Base-by-base conservation (phyloP, 164 flowering plant species). In the Dillenia turbinata region DNA sequence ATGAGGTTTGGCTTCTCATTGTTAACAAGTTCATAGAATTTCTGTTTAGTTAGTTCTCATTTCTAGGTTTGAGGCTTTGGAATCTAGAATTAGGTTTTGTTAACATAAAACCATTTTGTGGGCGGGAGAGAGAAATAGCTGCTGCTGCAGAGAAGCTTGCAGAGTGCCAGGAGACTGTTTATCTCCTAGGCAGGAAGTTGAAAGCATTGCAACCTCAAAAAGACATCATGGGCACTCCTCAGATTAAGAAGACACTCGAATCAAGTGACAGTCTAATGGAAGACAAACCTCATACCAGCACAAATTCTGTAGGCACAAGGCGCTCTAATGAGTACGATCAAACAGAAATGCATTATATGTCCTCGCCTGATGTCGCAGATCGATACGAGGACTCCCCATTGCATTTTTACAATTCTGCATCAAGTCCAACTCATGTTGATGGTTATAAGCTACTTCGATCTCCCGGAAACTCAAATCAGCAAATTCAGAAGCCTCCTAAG, bases 391-490 rank as follows among this genome's bases (percentile, higher is more conserved):
- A 61, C 9, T 60, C 66, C 19, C 58, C 74, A 17, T 12, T n/a
- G 22, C 49, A 61, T 51, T 12, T 49, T 2, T 46, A 15, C 57
- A 54, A 22, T 16, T 54, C 53, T 26, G 44, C 48, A 44, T 50
- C 40, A 11, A 61, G 68, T 56, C 74, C 70, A 14, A 44, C 69
- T 2, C 63, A 66, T 19, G 57, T 56, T 33, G 70, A 66, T 56
- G 54, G 56, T 66, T 61, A 57, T 54, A 43, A 12, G 49, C 15
- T 33, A 15, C 46, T 43, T 45, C 61, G 51, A 46, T 71, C 74
- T 16, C 64, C 64, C 8, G 46, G 22, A 46, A 17, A 60, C 11
- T 51, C 61, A 19, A 57, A 57, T 52, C 68, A 58, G 52, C 73
- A 64, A 7, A 47, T 60, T 10, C 53, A 59, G 6, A 57, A 58